These are phyloP conservation scores for Epichloe festucae DNA, from an alignment of 2,329 filamentous ascomycete species.

Conservation along the genomic window DNA sequence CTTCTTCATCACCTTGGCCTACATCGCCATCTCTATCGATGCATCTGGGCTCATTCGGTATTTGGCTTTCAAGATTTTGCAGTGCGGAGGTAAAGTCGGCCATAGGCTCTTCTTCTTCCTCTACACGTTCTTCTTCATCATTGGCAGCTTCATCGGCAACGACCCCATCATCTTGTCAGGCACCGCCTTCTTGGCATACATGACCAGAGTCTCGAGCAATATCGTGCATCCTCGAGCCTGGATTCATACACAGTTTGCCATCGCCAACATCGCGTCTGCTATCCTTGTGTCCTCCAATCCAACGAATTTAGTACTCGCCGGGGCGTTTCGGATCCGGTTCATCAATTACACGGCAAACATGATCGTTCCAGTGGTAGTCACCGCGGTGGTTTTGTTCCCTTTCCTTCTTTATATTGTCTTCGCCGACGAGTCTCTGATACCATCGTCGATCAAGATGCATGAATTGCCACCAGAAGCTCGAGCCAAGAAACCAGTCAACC, in stretches of 20 bases:
- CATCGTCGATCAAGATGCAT: slow-evolving; percentile 53
- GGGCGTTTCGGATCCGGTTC: slow-evolving; percentile 60
- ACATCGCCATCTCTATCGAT: slow-evolving; percentile 67
- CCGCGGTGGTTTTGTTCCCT: slow-evolving; percentile 54
- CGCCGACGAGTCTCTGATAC: slow-evolving; percentile 48
- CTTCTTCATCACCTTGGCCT: slow-evolving; percentile 62
- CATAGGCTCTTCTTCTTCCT: slow-evolving; percentile 59
- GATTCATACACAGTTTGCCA: slow-evolving; percentile 59
- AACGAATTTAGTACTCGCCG: slow-evolving; percentile 61
- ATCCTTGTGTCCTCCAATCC: slow-evolving; percentile 69
- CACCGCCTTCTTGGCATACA: slow-evolving; percentile 63
- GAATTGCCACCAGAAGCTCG: slow-evolving; percentile 46
- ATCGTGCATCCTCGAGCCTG: slow-evolving; percentile 59
- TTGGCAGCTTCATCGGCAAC: slow-evolving; percentile 60
- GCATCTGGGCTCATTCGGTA: slow-evolving; percentile 61
- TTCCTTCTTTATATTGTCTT: slow-evolving; percentile 61
- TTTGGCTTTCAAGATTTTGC: slow-evolving; percentile 56
- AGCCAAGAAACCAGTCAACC: slow-evolving; percentile 49
- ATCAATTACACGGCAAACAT: slow-evolving; percentile 66
- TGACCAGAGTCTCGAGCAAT: slow-evolving; percentile 63
- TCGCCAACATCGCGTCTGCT: slow-evolving; percentile 62
- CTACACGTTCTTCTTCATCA: slow-evolving; percentile 56
- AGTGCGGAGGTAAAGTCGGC: slow-evolving; percentile 54
- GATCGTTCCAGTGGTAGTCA: slow-evolving; percentile 59
- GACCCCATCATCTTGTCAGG: slow-evolving; percentile 65